phyloP scores from a whole-genome alignment of 352 stramenopile genomes.

The Pythium periplocum region DNA sequence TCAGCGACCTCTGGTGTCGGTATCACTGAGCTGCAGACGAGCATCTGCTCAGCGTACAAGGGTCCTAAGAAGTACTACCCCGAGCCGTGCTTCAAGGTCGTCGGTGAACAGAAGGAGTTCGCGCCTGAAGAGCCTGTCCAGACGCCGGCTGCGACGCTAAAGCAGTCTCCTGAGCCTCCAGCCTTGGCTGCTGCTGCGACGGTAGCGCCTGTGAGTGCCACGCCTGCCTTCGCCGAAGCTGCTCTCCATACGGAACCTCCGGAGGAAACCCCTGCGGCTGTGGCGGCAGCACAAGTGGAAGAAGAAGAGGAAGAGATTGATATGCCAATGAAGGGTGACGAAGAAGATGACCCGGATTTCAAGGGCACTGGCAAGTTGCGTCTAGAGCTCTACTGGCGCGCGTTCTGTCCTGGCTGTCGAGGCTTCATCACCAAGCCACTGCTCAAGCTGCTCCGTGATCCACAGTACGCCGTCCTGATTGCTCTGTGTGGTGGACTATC shows the following conservation, averaged over 20 bases:
- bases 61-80: conserved; percentile 61
- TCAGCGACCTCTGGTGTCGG: conserved; percentile 51
- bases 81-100: conserved; percentile 40
- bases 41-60: conserved; percentile 64
- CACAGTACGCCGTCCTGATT: conserved; percentile 32
- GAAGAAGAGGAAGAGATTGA: conserved; percentile 16
- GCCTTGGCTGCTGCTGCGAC: conserved; percentile 1
- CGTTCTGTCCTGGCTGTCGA: conserved; percentile 75
- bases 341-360: conserved; percentile 5
- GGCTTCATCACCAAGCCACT: conserved; percentile 64
- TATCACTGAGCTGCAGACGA: conserved; percentile 47
- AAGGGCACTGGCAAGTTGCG: conserved; percentile 32
- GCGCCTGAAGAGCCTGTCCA: conserved; percentile 17
- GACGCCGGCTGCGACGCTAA: background rate
- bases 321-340: conserved; percentile 21
- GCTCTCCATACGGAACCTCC: conserved; percentile 6
- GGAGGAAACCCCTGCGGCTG: conserved; percentile 1
- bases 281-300: background rate
- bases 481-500: background rate
- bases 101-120: conserved; percentile 52
- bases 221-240: background rate
- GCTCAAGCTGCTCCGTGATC: conserved; percentile 51
- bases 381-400: conserved; percentile 75
- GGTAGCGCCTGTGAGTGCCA: conserved; percentile 11
- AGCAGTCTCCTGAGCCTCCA: conserved; percentile 2